phyloP scores from a whole-genome alignment of 805 yeast genomes.

The Lachancea dasiensis region DNA sequence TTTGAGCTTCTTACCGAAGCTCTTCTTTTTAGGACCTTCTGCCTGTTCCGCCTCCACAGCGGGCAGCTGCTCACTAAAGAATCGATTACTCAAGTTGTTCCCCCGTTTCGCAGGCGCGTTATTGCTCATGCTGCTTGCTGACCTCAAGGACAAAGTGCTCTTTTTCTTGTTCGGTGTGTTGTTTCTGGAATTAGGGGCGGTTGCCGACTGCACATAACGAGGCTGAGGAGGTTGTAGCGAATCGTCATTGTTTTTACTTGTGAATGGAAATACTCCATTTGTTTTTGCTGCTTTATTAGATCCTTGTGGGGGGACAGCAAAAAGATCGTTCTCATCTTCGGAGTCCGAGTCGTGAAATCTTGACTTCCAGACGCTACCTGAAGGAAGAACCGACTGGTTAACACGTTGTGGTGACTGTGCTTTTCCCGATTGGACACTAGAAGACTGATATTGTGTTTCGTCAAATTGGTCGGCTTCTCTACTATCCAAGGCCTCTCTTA shows the following conservation, averaged over 20 bases:
- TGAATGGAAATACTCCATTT: conserved; percentile 17
- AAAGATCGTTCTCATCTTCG: conserved; percentile 37
- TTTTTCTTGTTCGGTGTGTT: conserved; percentile 15
- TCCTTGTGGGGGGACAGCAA: conserved; percentile 12
- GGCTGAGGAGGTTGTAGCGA: conserved; percentile 15
- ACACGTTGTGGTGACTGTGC: conserved; percentile 14
- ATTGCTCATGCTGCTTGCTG: conserved; percentile 19
- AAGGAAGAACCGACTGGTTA: conserved; percentile 11
- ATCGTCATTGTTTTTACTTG: conserved; percentile 12
- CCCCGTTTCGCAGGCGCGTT: conserved; percentile 3
- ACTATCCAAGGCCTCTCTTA: conserved; percentile 31
- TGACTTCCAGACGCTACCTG: conserved; percentile 38
- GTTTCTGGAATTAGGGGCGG: conserved; percentile 12
- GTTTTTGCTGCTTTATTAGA: conserved; percentile 11
- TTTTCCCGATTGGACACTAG: too few relatives aligned
- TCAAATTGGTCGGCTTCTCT: conserved; percentile 11
- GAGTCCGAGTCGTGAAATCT: conserved; percentile 62
- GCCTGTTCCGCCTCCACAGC: conserved; percentile 3
- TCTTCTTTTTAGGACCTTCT: conserved; percentile 24
- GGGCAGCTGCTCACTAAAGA: conserved; percentile 25
- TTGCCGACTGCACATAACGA: conserved; percentile 12
- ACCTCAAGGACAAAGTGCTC: conserved; percentile 21
- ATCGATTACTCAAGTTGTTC: conserved; percentile 18
- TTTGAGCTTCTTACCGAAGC: conserved; percentile 35
- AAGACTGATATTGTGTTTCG: too few relatives aligned